Conservation (phyloP, 768 basidiomycete genomes). For the Suillus plorans region DNA sequence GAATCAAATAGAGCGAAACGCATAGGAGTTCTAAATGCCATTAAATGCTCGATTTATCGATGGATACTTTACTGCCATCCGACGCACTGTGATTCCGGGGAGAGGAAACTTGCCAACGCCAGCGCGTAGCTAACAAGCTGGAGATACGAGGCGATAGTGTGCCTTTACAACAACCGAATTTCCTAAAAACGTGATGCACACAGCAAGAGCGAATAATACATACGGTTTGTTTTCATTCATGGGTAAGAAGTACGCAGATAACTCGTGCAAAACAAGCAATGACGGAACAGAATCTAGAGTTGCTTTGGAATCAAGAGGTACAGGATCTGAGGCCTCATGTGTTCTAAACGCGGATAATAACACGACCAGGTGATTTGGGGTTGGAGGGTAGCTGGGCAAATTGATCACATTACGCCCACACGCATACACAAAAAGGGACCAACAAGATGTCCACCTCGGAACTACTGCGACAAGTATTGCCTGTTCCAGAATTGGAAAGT, state of each 20-base stretch:
- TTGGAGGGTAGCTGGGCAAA: slow-evolving; percentile 58
- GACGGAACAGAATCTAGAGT: slow-evolving; percentile 42
- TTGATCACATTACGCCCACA: slow-evolving; percentile 8
- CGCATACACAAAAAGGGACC: slow-evolving; percentile 24
- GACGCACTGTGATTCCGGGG: slow-evolving; percentile 23
- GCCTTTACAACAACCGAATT: slow-evolving; percentile 16
- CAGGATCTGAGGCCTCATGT: slow-evolving; percentile 21
- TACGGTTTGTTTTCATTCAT: slow-evolving; percentile 23
- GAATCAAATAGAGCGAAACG: slow-evolving; percentile 63
- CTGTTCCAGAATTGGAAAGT: slow-evolving; percentile 36
- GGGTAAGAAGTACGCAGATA: slow-evolving; percentile 51
- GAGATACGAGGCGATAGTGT: slow-evolving; percentile 52
- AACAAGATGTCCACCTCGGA: slow-evolving; percentile 57
- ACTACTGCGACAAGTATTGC: slow-evolving; percentile 35
- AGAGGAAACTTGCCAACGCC: slow-evolving; percentile 38
- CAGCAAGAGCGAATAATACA: slow-evolving; percentile 10
- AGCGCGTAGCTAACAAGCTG: slow-evolving; percentile 48
- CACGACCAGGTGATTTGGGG: slow-evolving; percentile 53
- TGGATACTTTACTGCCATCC: background rate
- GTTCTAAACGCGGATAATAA: slow-evolving; percentile 50
- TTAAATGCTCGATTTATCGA: background rate
- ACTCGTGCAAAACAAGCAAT: slow-evolving; percentile 61
- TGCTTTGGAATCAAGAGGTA: slow-evolving; percentile 29
- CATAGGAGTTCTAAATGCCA: slow-evolving; percentile 14
- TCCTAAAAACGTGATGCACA: slow-evolving; percentile 1